Base-by-base conservation (phyloP, 2,329 filamentous ascomycete genomes). In the Teratosphaeriaceae sp. region DNA sequence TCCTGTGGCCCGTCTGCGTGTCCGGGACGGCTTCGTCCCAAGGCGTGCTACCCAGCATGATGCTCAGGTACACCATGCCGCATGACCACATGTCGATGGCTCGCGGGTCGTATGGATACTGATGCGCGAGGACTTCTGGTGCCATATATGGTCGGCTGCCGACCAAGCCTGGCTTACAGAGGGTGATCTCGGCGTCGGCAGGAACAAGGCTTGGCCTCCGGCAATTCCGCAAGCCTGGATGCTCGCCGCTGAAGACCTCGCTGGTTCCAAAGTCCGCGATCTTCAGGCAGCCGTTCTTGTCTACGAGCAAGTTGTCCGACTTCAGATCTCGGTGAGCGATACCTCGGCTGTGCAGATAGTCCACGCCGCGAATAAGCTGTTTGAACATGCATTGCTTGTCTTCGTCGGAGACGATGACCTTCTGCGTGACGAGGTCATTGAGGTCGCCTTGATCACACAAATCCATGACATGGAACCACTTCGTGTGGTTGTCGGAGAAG, bases 131-230 rank as follows among this genome's bases (percentile, higher is more conserved):
- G 15, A 98, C 92, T 69, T 98, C 92, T 7, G 92, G 92, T 0
- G 92, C 92, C 92, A 98, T 98, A 92, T 92, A 98, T 70, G 96
- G 98, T 40, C 98, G 92, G 21, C 88, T 96, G 11, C 92, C 92
- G 65, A 98, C 92, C 2, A 98, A 92, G 70, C 38, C 38, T 4
- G 38, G 38, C 4, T 41, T 29, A 29, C 38, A 41, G 12, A 3
- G 6, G n/a, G 15, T 31, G 29, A 41, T 41, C 4, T 5, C 3
- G 7, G 26, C 38, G 19, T 34, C 29, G 7, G 38, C 4, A 3
- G 3, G 19, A 18, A 41, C 22, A 5, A 41, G 19, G 11, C 84
- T 77, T 55, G 83, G 79, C 23, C 49, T 47, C 23, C 56, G 42
- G 47, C 57, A 60, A 22, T 54, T 48, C 46, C 84, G 76, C 30